These are phyloP conservation scores for Casaregolazyma suthepensis DNA, from an alignment of 1,139 yeast genomes.

Conservation along the genomic window DNA sequence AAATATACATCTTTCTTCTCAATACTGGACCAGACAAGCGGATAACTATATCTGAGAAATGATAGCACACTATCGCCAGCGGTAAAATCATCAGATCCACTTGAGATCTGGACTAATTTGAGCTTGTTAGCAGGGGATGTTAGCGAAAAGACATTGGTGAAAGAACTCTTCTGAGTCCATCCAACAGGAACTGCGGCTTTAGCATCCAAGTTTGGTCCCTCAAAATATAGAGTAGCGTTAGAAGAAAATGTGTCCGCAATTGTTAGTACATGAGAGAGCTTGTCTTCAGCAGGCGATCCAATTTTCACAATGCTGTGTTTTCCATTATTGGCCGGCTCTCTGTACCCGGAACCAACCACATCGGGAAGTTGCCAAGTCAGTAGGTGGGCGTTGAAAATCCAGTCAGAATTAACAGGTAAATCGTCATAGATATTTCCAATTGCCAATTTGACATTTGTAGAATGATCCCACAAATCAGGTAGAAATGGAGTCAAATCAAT, in stretches of 20 bases:
- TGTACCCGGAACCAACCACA: conserved; percentile 26
- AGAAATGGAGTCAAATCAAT: conserved; percentile 63
- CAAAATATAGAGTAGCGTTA: not conserved
- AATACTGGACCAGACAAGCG: not conserved
- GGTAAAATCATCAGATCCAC: not conserved
- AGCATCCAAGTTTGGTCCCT: not conserved
- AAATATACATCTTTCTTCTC: not conserved
- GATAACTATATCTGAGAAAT: not conserved
- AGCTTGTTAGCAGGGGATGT: not conserved
- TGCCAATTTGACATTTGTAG: conserved; percentile 26
- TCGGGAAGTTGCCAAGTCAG: conserved; percentile 49
- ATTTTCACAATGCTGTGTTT: not conserved
- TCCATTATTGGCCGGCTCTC: not conserved
- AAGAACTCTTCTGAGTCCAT: conserved; percentile 3
- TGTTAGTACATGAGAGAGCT: not conserved
- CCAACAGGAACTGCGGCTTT: not conserved
- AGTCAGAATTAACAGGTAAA: conserved; percentile 47
- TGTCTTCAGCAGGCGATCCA: not conserved
- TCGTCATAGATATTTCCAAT: conserved; percentile 47
- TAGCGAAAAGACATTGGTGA: not conserved
- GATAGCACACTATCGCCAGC: not conserved
- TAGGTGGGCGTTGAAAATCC: conserved; percentile 67
- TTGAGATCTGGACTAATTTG: not conserved
- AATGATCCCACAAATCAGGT: conserved; percentile 53
- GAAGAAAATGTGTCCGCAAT: not conserved